Evolutionary conservation across 2,329 filamentous ascomycete species (phyloP).

Genomic region (Penicillium sp.): DNA sequence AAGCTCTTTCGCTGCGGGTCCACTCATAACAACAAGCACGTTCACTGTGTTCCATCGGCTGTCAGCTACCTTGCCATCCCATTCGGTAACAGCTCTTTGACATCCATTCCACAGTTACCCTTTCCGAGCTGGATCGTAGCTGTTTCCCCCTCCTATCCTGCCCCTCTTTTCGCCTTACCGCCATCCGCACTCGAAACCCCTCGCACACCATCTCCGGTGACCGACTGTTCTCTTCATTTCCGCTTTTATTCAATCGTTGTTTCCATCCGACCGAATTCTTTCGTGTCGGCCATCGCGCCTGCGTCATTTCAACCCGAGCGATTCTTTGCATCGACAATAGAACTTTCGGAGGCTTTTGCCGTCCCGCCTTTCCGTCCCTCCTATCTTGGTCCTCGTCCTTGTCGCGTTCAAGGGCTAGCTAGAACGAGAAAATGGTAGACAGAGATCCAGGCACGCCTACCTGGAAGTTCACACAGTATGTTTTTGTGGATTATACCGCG

Average conservation of each 20-base stretch:
- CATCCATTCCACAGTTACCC: background rate
- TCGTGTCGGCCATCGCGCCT: conserved; percentile 5
- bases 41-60: conserved; percentile 2
- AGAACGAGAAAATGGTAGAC: conserved; percentile 81
- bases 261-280: conserved; percentile 14
- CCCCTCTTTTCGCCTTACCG: conserved; percentile 16
- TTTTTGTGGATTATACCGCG: conserved; percentile 24
- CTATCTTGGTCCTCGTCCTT: conserved; percentile 17
- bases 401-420: conserved; percentile 35
- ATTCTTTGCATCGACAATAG: conserved; percentile 21
- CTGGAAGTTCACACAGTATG: conserved; percentile 99
- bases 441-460: conserved; percentile 90
- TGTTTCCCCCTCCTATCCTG: conserved; percentile 19
- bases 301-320: conserved; percentile 6
- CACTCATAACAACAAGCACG: conserved; percentile 25
- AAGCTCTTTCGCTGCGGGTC: conserved; percentile 24
- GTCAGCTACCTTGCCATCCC: conserved; percentile 12
- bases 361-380: conserved; percentile 16
- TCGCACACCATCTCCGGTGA: conserved; percentile 19
- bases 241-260: conserved; percentile 2
- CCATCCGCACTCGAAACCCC: conserved; percentile 16
- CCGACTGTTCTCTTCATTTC: conserved; percentile 11
- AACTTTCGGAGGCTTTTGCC: conserved; percentile 16
- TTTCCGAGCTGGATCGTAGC: conserved; percentile 10
- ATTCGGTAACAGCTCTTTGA: conserved; percentile 6